Evolutionary conservation across 192 early-diverging fungal species (phyloP), one percentile per base, ranked within the genome.

Genomic region (Phycomyces nitens): DNA sequence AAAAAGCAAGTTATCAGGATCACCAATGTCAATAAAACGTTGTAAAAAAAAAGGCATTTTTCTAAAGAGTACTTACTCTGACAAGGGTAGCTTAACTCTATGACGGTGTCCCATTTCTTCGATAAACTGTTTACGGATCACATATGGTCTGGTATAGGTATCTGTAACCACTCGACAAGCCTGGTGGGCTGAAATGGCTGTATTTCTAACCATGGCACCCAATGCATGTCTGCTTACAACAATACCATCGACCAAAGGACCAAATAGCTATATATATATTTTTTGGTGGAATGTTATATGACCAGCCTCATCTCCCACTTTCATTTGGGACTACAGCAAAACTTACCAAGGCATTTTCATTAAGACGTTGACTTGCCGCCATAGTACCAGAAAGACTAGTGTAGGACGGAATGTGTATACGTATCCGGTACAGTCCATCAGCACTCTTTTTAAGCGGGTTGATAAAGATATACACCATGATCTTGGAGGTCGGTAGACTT

Each of bases 171-270:
- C 49, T 14, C 80, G 64, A 65, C 79, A 85, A 1, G 77, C 72
- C 41, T 79, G 67, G 22, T 90, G 85, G 4, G 84, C 89, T 16
- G 84, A 84, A 34, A 88, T 84, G 14, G 89, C 82, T 3, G 90
- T 92, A 22, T 81, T 84, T 20, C 91, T 80, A 7, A 91, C 82
- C 61, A 93, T 73, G 24, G 68, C 65, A 1, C 88, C 91, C 0
- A 93, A 69, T 1, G 85, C 69, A 65, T 88, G 85, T 15, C 87
- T 70, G 56, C 78, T 84, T 3, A 92, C 79, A 6, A 91, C 69
- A 82, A 87, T 87, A 22, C 88, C 90, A 75, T 92, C 89, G 8
- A 80, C 69, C 15, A 93, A 62, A 1, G 91, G 91, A 12, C 91
- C 91, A 70, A 87, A 70, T 7, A 62, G 40, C 80, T 85, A 71